Conservation (phyloP, 2,329 filamentous ascomycete genomes). For the Passalora sequoiae region DNA sequence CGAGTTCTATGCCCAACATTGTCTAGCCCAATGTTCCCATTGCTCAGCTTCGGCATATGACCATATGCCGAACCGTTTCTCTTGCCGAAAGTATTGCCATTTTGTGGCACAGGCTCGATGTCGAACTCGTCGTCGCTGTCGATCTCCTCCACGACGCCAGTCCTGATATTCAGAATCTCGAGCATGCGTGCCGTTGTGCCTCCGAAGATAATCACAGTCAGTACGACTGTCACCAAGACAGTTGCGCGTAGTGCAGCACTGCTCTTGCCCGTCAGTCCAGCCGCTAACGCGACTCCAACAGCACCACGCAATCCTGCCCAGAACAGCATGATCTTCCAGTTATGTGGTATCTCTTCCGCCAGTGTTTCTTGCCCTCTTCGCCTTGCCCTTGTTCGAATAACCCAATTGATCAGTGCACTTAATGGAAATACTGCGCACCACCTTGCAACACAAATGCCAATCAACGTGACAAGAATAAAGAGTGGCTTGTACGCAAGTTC, state of each 20-base stretch:
- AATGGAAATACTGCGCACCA: conserved; percentile 95
- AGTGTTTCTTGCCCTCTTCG: conserved; percentile 65
- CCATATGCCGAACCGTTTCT: conserved; percentile 72
- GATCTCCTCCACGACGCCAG: conserved; percentile 91
- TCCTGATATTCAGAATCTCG: conserved; percentile 93
- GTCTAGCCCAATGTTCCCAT: conserved; percentile 34
- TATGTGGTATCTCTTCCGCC: conserved; percentile 83
- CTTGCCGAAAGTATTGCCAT: conserved; percentile 69
- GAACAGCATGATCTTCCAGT: conserved; percentile 99
- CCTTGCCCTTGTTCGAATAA: conserved; percentile 78
- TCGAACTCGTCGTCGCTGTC: conserved; percentile 99
- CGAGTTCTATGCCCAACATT: conserved; percentile 30
- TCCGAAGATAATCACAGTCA: conserved; percentile 98
- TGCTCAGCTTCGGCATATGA: conserved; percentile 61
- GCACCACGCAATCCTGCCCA: conserved; percentile 95
- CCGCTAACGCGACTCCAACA: conserved; percentile 89
- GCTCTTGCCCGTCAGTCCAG: conserved; percentile 68
- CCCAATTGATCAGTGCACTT: conserved; percentile 83
- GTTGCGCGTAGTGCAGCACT: conserved; percentile 81
- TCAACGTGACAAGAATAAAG: conserved; percentile 86
- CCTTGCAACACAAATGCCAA: conserved; percentile 85
- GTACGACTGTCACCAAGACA: conserved; percentile 92
- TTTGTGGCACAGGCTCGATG: conserved; percentile 67
- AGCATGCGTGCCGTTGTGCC: conserved; percentile 97
- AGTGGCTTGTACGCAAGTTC: conserved; percentile 86